Conservation (phyloP, 169 alveolate genomes). For the Babesia ovis region DNA sequence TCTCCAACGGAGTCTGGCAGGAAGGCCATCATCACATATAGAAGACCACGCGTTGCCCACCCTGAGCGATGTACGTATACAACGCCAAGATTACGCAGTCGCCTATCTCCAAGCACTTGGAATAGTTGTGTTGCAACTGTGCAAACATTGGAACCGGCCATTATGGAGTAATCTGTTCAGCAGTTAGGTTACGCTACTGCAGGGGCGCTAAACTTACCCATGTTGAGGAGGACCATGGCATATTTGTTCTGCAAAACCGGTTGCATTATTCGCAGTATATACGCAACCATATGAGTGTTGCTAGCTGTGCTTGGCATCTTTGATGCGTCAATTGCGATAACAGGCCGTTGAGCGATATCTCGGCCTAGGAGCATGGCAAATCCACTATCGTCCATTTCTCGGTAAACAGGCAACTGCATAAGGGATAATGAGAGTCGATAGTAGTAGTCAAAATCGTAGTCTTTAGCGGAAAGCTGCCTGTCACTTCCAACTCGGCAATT, state of each 20-base stretch:
- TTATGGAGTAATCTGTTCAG: constrained; percentile 45
- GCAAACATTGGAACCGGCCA: constrained; percentile 31
- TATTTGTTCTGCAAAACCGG: constrained; percentile 39
- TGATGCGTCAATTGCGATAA: constrained; percentile 49
- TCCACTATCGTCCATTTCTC: constrained; percentile 38
- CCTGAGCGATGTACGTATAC: constrained; percentile 59
- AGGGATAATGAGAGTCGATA: constrained; percentile 48
- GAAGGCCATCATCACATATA: constrained; percentile 38
- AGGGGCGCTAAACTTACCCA: constrained; percentile 31
- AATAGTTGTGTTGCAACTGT: constrained; percentile 41
- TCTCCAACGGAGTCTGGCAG: constrained; percentile 54
- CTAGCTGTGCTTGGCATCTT: constrained; percentile 7
- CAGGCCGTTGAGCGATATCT: constrained; percentile 54
- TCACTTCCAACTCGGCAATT: constrained; percentile 54
- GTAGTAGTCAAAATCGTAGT: constrained; percentile 46
- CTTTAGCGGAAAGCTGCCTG: constrained; percentile 41
- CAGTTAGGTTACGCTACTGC: not conserved
- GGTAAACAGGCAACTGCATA: constrained; percentile 48
- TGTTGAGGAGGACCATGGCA: constrained; percentile 43
- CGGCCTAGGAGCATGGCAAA: constrained; percentile 28
- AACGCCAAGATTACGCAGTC: constrained; percentile 51
- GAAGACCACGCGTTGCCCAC: constrained; percentile 54
- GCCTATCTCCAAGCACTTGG: constrained; percentile 44
- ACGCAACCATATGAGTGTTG: constrained; percentile 32
- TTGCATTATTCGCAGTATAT: constrained; percentile 51